Evolutionary conservation across 176 grass and related monocot species (phyloP).

Genomic region (Otatea glauca): DNA sequence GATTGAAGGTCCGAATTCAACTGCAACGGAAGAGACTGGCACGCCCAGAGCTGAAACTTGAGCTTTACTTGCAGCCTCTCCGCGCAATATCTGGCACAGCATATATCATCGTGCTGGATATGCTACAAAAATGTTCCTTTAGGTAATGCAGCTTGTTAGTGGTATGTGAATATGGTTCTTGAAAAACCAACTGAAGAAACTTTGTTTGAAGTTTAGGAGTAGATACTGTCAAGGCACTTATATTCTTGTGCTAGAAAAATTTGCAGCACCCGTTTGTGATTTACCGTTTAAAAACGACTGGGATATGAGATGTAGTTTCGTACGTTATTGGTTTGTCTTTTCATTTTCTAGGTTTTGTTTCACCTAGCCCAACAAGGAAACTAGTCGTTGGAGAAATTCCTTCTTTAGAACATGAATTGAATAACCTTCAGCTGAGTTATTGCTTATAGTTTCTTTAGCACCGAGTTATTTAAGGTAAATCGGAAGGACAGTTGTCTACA

Average conservation of each 20-base stretch:
- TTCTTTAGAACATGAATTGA: neutral
- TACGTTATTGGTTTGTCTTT: neutral
- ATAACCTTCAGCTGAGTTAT: neutral
- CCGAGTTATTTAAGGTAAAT: neutral
- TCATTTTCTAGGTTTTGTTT: too few relatives aligned
- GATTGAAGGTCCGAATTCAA: slow-evolving; percentile 38
- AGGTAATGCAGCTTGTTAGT: slow-evolving; percentile 15
- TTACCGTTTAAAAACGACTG: slow-evolving; percentile 7
- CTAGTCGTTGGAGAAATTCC: too few relatives aligned
- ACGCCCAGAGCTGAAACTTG: slow-evolving; percentile 19
- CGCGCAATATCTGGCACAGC: neutral
- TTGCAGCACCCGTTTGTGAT: neutral
- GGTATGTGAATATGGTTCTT: slow-evolving; percentile 40
- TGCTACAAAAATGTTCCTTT: neutral
- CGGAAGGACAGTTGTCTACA: neutral
- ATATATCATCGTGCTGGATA: slow-evolving; percentile 18
- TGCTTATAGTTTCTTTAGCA: neutral
- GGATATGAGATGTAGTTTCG: neutral
- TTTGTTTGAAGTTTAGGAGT: slow-evolving; percentile 33
- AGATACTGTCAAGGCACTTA: neutral
- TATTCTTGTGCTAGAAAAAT: slow-evolving; percentile 1
- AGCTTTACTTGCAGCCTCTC: slow-evolving; percentile 18
- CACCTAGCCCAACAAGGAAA: too few relatives aligned
- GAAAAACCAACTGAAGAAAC: neutral
- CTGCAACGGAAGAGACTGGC: slow-evolving; percentile 37